phyloP scores from a whole-genome alignment of 305 asterid species.

The Solanum hybrid region DNA sequence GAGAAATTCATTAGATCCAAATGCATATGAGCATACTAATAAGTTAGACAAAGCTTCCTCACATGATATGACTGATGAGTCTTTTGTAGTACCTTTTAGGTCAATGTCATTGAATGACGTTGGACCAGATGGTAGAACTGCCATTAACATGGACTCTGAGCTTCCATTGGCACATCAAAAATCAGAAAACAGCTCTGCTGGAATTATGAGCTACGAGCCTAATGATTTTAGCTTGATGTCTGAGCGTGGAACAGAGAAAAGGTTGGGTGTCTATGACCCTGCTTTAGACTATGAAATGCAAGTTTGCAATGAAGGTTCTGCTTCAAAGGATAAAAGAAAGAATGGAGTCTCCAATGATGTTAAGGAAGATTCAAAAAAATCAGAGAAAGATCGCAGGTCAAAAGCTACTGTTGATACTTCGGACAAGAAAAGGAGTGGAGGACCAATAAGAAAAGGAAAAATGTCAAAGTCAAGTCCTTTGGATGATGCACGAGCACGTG shows the following conservation, averaged over 20 bases:
- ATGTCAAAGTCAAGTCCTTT: conserved; percentile 58
- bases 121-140: conserved; percentile 42
- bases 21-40: conserved; percentile 28
- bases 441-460: conserved; percentile 65
- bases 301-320: conserved; percentile 34
- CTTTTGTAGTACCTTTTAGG: conserved; percentile 68
- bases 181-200: conserved; percentile 30
- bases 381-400: conserved; percentile 51
- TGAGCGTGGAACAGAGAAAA: conserved; percentile 55
- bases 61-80: conserved; percentile 54
- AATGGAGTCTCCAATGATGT: conserved; percentile 26
- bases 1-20: conserved; percentile 45
- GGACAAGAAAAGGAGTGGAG: conserved; percentile 63
- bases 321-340: conserved; percentile 30
- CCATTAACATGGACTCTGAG: conserved; percentile 69
- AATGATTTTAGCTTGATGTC: conserved; percentile 82
- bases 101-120: conserved; percentile 46
- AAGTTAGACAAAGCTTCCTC: conserved; percentile 40
- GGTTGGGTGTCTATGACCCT: conserved; percentile 49
- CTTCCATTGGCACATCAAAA: conserved; percentile 43
- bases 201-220: conserved; percentile 55
- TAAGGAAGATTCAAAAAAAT: conserved; percentile 39
- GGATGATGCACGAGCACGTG: conserved; percentile 92
- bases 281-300: conserved; percentile 82
- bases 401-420: conserved; percentile 37